Base-by-base conservation (phyloP, 2,329 filamentous ascomycete genomes). In the Juglanconis sp. region DNA sequence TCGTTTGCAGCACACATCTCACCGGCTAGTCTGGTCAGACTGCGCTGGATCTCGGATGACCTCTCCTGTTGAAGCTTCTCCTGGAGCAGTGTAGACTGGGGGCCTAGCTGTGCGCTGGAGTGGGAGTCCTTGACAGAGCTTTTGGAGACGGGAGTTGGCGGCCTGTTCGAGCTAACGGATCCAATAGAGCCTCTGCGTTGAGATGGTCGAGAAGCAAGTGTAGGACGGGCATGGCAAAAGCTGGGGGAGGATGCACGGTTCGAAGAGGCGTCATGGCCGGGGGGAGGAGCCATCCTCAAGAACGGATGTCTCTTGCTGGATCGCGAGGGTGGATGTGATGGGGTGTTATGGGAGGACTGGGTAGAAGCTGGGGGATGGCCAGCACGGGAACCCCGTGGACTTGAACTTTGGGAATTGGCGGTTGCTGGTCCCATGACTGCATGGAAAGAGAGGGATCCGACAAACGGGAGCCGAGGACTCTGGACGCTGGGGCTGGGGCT, bases 61-160 rank as follows among this genome's bases (percentile, higher is more conserved):
- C 82, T 77, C 65, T 83, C 80, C 34, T 73, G 78, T 52, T 80
- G 77, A n/a, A 86, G 71, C 63, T 77, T 80, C 67, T 85, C 82
- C 51, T 84, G 83, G 2, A 86, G 72, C 54, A 84, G 81, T 15
- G 73, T 77, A 0, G 83, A 86, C 13, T 69, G 68, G 3, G 71
- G 64, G 32, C 71, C 69, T 48, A 74, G 76, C 15, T 75, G 74
- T 3, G 74, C 70, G 24, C 57, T 60, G 10, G 53, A 46, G 8
- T 56, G 50, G 1, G 61, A 60, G 46, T 83, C 80, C 35, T 72
- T 71, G 44, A 73, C 74, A 17, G 74, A 69, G 60, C 79, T 75
- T 64, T 76, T 72, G 10, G 77, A 76, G n/a, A 79, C 64, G 57
- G 73, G 73, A 1, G 77, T 75, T 4, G 70, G 69, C 1, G 76